Evolutionary conservation across 148 eudicot genomes (phyloP), one percentile per base, ranked within the genome.

Genomic region (Hydrangea macrophylla): DNA sequence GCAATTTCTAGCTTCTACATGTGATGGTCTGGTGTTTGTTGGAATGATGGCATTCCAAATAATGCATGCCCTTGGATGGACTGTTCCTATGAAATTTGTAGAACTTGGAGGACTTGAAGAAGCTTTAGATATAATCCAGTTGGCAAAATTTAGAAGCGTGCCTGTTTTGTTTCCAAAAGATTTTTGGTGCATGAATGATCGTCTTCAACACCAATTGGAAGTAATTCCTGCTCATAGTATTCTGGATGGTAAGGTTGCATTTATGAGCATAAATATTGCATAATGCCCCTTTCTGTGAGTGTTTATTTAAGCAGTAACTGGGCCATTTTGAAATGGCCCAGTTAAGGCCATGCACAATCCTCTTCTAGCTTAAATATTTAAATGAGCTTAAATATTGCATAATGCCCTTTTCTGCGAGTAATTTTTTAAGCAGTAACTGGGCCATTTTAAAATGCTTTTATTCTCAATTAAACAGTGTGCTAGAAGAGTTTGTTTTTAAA

Each of bases 1-100:
- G 75, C 81, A 48, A 32, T 68, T 76, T 76, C 70, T 92, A 77
- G 89, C 86, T 64, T 82, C 91, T 59, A 62, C 25, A 64, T 84
- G 89, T 67, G 92, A 89, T 78, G 88, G 89, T 62, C 61, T 89
- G 65, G 72, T 87, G 37, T 87, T 92, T 85, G 96, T 89, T 73
- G 97, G 97, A 63, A 83, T 68, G 76, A 84, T 87, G 89, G 90
- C 89, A 54, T 87, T 89, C 60, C 93, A 89, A 80, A 82, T 92
- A 54, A 87, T 92, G 97, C 85, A 81, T 84, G 91, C 86, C 70
- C 77, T 82, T 35, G 96, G 93, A 76, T 62, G 78, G 69, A 75
- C 84, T 39, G 82, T 89, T 64, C 93, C 93, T 61, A 36, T 71
- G 69, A 64, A 78, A 60, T 67, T 80, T 74, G 73, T 85, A 68